These are phyloP conservation scores for Cyathus pygmaeus DNA, from an alignment of 1,284 basidiomycete genomes.

Conservation along the genomic window DNA sequence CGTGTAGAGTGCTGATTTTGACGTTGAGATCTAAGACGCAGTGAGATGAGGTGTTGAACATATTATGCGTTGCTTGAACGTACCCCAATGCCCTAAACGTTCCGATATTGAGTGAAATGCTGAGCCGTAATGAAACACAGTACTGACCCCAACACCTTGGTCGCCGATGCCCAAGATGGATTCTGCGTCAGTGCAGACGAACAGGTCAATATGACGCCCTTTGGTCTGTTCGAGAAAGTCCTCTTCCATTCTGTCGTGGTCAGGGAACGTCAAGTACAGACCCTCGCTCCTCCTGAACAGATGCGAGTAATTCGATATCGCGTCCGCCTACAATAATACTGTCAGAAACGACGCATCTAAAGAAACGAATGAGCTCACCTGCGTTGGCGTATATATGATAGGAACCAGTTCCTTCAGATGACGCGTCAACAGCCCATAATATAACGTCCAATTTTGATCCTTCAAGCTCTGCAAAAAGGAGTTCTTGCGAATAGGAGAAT, in stretches of 20 bases:
- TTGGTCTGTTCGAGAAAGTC: slow-evolving; percentile 75
- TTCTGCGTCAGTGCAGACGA: slow-evolving; percentile 87
- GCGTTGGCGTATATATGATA: slow-evolving; percentile 78
- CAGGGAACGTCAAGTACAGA: slow-evolving; percentile 71
- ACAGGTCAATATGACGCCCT: slow-evolving; percentile 72
- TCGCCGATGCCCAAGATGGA: slow-evolving; percentile 86
- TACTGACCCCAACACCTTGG: slow-evolving; percentile 71
- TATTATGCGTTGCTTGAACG: slow-evolving; percentile 5
- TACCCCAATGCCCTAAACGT: slow-evolving; percentile 57
- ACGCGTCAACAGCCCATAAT: slow-evolving; percentile 69
- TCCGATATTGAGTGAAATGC: not conserved
- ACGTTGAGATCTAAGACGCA: slow-evolving; percentile 78
- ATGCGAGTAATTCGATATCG: slow-evolving; percentile 84
- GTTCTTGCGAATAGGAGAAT: slow-evolving; percentile 69
- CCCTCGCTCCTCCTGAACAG: slow-evolving; percentile 81
- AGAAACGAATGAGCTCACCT: slow-evolving; percentile 44
- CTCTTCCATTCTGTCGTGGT: slow-evolving; percentile 78
- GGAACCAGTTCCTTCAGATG: slow-evolving; percentile 81
- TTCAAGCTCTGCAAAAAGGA: slow-evolving; percentile 77
- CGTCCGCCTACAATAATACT: slow-evolving; percentile 65
- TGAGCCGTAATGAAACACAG: not conserved
- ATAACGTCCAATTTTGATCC: slow-evolving; percentile 80
- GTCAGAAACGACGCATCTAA: not conserved
- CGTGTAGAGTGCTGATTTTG: slow-evolving; percentile 90
- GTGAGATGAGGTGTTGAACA: not conserved